Evolutionary conservation across 2,329 filamentous ascomycete species (phyloP), one percentile per base, ranked within the genome.

Genomic region (Parastagonospora avenae): DNA sequence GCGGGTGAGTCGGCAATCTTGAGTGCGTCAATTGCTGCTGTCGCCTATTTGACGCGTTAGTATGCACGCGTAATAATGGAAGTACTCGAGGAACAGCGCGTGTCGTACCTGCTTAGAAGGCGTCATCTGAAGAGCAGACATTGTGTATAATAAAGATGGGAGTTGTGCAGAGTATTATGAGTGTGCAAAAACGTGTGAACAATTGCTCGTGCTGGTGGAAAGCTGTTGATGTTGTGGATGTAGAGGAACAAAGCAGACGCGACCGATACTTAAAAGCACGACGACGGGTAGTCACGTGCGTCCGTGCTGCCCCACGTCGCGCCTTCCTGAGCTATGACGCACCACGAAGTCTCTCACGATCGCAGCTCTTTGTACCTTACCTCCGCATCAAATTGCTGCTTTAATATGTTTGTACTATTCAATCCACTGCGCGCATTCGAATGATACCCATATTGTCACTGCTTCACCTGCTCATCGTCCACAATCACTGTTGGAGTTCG

Each of bases 1-100:
- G 89, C 79, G 39, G 92, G 92, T 1, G 91, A 94, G 65, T 95
- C 90, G 59, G 74, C 80, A 86, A 97, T 95, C 79, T 93, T 95
- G 75, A 97, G 83, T 65, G 85, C 86, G 76, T 94, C 87, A 71
- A 97, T 88, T 67, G 87, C 91, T 70, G 90, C 87, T 68, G 92
- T 90, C 80, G 89, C 89, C 93, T 97, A 33, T 55, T 24, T 54
- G 43, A 61, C 51, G 48, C 58, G 70, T 78, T 67, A 77, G 75
- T 76, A 74, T 57, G 60, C 59, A 56, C 57, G 66, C 49, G 50
- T 64, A 46, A 46, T 29, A 65, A 73, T 64, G 68, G 71, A 59
- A 35, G 39, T 42, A 35, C 24, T 41, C 14, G 33, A 35, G 41
- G 27, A 55, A 57, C 59, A 60, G 62, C 52, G 53, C 52, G 58